phyloP scores from a whole-genome alignment of 1,139 yeast species.

The Kluyveromyces sp. region DNA sequence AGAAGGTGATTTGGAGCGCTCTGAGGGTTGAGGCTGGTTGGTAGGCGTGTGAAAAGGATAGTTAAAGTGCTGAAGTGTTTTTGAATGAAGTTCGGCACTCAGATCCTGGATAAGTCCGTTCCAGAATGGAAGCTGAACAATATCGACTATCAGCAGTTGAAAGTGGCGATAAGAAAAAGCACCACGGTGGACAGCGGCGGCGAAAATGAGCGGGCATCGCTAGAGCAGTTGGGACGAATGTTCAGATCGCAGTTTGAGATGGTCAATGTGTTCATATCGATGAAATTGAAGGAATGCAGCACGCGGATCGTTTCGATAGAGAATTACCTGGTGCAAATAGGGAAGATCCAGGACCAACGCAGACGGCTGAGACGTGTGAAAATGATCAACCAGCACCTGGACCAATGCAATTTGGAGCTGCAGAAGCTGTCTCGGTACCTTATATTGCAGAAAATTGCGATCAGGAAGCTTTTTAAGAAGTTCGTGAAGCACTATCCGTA shows the following conservation, averaged over 20 bases:
- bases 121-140: conserved; percentile 86
- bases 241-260: conserved; percentile 34
- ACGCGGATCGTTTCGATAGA: conserved; percentile 26
- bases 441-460: conserved; percentile 73
- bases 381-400: conserved; percentile 17
- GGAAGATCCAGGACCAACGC: conserved; percentile 1
- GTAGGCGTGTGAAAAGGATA: too few relatives aligned
- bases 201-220: conserved; percentile 5
- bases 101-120: conserved; percentile 64
- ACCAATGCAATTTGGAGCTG: conserved; percentile 37
- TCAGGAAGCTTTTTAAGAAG: conserved; percentile 74
- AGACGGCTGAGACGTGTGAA: conserved; percentile 13
- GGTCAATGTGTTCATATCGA: conserved; percentile 24
- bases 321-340: conserved; percentile 14
- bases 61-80: too few relatives aligned
- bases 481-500: conserved; percentile 52
- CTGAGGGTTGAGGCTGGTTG: too few relatives aligned
- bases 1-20: too few relatives aligned
- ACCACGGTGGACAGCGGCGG: conserved; percentile 30
- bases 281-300: conserved; percentile 29
- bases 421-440: conserved; percentile 70
- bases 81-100: conserved; percentile 79
- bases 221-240: conserved; percentile 12
- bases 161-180: conserved; percentile 48
- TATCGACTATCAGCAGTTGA: conserved; percentile 73